Evolutionary conservation across 1,139 yeast genomes (phyloP).

Genomic region (Diutina rugosa): DNA sequence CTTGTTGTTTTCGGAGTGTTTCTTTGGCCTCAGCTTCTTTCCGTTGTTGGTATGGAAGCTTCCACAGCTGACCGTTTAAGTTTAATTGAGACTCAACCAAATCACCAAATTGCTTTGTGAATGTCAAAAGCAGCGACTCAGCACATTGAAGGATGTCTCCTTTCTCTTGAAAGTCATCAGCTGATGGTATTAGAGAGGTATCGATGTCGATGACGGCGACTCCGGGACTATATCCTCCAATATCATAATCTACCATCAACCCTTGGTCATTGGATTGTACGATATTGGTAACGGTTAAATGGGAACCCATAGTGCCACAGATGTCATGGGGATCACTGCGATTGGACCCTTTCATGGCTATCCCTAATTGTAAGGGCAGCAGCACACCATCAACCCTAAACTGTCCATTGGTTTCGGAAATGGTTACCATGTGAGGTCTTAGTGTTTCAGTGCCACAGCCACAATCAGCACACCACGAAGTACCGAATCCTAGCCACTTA

Average conservation of each 20-base stretch:
- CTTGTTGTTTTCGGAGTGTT: background rate
- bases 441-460: background rate
- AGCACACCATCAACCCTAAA: background rate
- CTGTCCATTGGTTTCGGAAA: background rate
- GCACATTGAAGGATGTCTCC: background rate
- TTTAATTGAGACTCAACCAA: background rate
- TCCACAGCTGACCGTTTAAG: background rate
- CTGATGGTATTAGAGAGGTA: background rate
- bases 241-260: background rate
- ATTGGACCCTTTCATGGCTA: background rate
- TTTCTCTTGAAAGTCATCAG: too few relatives aligned
- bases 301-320: background rate
- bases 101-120: background rate
- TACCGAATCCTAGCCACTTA: background rate
- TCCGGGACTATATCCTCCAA: background rate
- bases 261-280: background rate
- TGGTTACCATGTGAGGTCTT: background rate
- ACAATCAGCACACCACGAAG: background rate
- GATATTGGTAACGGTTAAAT: background rate
- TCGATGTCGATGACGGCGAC: background rate
- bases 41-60: background rate
- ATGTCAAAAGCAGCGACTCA: background rate
- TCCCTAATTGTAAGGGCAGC: background rate
- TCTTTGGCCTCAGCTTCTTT: background rate
- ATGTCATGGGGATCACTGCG: background rate